A percentile compares a stretch with the other conserved stretches of the same genome.
These are phyloP conservation scores for Pleurotus sapidus DNA, from an alignment of 768 basidiomycete species.

Conservation along the genomic window DNA sequence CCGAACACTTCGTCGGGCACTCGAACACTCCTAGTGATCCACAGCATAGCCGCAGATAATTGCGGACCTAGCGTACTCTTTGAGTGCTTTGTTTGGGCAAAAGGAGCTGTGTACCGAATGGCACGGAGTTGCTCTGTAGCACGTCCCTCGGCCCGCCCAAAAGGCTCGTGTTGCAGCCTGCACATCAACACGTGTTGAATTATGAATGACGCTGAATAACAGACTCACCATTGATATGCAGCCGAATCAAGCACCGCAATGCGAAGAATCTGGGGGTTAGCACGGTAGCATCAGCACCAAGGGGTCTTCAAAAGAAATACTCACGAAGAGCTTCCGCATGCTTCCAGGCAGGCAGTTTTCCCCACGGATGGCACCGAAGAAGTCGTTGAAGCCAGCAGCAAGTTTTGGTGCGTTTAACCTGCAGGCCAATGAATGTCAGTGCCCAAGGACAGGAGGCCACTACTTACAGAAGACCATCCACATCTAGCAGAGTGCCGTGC, in stretches of 20 bases:
- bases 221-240: constrained; percentile 24
- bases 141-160: constrained; percentile 26
- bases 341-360: constrained; percentile 24
- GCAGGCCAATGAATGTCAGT: not conserved
- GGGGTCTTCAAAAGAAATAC: not conserved
- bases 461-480: constrained; percentile 35
- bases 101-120: constrained; percentile 19
- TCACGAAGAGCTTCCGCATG: constrained; percentile 34
- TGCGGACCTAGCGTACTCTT: constrained; percentile 17
- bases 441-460: too few species aligned
- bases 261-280: constrained; percentile 20
- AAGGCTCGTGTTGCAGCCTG: constrained; percentile 30
- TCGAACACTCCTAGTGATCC: constrained; percentile 20
- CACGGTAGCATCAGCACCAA: too few species aligned
- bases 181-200: not conserved
- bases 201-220: not conserved
- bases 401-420: constrained; percentile 26
- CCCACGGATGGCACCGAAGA: constrained; percentile 26
- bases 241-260: constrained; percentile 25
- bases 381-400: constrained; percentile 28
- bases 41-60: constrained; percentile 22
- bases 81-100: constrained; percentile 11
- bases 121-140: constrained; percentile 24
- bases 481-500: constrained; percentile 29
- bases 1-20: constrained; percentile 22